These are phyloP conservation scores for Alternaria brassicicola DNA, from an alignment of 2,329 filamentous ascomycete genomes.

Conservation along the genomic window DNA sequence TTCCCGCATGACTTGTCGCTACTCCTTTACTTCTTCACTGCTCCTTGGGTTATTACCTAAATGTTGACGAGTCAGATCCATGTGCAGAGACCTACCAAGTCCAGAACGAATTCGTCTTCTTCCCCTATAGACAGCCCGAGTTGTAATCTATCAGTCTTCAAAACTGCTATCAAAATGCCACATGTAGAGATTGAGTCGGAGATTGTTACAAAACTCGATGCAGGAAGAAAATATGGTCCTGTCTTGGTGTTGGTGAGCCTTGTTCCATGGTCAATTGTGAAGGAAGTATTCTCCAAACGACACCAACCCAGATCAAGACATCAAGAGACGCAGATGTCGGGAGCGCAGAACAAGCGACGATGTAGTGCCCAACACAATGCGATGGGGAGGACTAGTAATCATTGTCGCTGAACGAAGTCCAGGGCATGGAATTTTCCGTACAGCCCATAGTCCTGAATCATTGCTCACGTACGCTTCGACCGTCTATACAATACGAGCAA, in stretches of 20 bases:
- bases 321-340: not conserved
- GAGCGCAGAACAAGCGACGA: not conserved
- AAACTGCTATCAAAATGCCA: no score
- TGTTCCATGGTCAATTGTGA: not conserved
- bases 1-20: no score
- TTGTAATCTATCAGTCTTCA: no score
- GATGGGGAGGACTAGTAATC: not conserved
- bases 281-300: not conserved
- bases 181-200: no score
- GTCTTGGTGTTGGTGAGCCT: not conserved
- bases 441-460: not conserved
- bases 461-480: not conserved
- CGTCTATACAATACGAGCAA: not conserved
- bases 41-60: no score
- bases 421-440: not conserved
- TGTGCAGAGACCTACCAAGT: no score
- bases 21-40: no score
- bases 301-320: not conserved
- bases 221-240: no score
- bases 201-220: no score
- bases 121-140: no score
- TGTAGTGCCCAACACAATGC: not conserved
- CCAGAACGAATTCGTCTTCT: no score
- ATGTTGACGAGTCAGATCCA: no score
- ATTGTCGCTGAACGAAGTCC: not conserved